Percentiles rank a stretch among this genome's conserved stretches.
Evolutionary conservation across 2,329 filamentous ascomycete genomes (phyloP).

Genomic region (Aspergillus felis): DNA sequence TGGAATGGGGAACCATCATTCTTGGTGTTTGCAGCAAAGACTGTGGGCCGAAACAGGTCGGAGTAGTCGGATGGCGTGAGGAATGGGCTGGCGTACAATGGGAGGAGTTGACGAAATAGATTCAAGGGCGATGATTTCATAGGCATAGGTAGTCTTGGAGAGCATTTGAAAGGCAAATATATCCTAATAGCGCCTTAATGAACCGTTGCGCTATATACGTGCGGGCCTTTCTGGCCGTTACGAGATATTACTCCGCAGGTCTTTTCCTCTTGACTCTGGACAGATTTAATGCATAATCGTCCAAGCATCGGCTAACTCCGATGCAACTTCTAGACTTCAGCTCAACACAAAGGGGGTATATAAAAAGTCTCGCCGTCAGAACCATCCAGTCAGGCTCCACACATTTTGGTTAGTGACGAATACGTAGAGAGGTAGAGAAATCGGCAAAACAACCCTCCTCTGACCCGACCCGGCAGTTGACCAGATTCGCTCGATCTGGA

Average conservation of each 20-base stretch:
- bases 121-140: background rate
- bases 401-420: background rate
- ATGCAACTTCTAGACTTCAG: background rate
- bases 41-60: constrained; percentile 62
- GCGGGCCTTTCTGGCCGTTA: background rate
- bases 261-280: background rate
- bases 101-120: constrained; percentile 61
- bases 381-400: background rate
- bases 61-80: constrained; percentile 74
- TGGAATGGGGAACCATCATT: constrained; percentile 97
- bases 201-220: background rate
- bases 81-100: constrained; percentile 99
- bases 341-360: background rate
- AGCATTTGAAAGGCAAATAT: background rate
- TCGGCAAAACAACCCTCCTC: background rate
- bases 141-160: too few species aligned
- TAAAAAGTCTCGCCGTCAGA: background rate
- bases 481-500: background rate
- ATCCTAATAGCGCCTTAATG: background rate
- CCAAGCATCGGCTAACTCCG: background rate
- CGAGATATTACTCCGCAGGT: background rate
- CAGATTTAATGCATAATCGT: background rate
- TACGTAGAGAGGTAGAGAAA: too few species aligned
- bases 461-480: background rate
- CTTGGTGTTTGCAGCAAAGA: constrained; percentile 79